Percentiles rank a stretch among this genome's conserved stretches.
phyloP scores from a whole-genome alignment of 2,329 filamentous ascomycete genomes.

The Fusarium buxicola region DNA sequence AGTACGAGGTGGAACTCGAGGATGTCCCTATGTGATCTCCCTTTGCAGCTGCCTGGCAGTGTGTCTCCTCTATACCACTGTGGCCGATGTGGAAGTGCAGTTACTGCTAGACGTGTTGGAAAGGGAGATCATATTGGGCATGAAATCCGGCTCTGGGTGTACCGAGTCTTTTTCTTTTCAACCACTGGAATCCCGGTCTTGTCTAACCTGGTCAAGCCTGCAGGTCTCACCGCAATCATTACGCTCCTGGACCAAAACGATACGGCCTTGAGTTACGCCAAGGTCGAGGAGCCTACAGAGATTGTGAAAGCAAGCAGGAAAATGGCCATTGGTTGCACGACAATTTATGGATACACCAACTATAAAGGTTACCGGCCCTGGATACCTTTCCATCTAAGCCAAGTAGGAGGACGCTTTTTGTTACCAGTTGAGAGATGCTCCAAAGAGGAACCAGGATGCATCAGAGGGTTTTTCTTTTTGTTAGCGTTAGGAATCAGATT shows the following conservation, averaged over 20 bases:
- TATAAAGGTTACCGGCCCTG: neutral
- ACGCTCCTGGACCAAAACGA: no score
- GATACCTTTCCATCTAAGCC: neutral
- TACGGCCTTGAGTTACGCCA: no score
- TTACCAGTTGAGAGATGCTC: neutral
- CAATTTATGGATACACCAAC: no score
- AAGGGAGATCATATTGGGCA: neutral
- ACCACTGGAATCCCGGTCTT: no score
- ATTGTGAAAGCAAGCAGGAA: no score
- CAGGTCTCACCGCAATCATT: no score
- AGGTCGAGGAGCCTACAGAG: no score
- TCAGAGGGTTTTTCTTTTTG: neutral
- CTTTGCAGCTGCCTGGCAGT: neutral
- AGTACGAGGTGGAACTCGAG: constrained; percentile 50
- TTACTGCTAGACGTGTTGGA: neutral
- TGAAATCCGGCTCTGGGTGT: neutral
- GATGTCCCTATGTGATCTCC: neutral
- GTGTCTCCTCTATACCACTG: neutral
- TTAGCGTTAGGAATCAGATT: neutral
- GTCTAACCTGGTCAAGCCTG: no score
- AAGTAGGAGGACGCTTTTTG: neutral
- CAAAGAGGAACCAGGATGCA: no score
- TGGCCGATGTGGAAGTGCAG: neutral
- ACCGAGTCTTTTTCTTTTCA: neutral
- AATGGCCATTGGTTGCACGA: no score